Conservation (phyloP, 1,284 basidiomycete genomes). For the Moesziomyces sp. region DNA sequence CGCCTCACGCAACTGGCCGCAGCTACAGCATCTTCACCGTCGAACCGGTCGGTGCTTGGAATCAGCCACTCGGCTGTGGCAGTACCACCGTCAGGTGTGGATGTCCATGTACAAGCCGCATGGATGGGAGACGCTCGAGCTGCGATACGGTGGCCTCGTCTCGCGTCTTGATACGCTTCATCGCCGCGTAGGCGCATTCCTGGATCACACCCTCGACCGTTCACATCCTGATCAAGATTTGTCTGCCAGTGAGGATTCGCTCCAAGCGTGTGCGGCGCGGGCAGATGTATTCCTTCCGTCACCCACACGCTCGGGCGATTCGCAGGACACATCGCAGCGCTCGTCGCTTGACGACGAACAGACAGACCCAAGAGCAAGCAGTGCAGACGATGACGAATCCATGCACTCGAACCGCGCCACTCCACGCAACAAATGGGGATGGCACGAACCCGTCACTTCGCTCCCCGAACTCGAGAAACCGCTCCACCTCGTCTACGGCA, state of each 20-base stretch:
- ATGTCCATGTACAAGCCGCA: constrained; percentile 65
- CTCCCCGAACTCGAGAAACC: constrained; percentile 54
- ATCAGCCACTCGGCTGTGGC: constrained; percentile 57
- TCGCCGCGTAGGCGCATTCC: constrained; percentile 34
- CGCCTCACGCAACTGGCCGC: constrained; percentile 38
- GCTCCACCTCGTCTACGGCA: constrained; percentile 55
- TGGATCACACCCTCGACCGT: constrained; percentile 27
- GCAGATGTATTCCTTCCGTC: constrained; percentile 25
- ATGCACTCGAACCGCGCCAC: constrained; percentile 15
- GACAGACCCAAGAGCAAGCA: not conserved
- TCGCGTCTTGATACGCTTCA: constrained; percentile 67
- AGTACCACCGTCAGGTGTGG: constrained; percentile 66
- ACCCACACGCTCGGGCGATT: constrained; percentile 20
- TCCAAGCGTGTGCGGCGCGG: constrained; percentile 2
- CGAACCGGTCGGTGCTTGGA: constrained; percentile 27
- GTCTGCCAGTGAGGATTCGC: constrained; percentile 2
- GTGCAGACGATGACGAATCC: constrained; percentile 21
- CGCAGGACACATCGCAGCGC: constrained; percentile 3
- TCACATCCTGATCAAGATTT: not conserved
- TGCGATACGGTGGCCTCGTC: constrained; percentile 67
- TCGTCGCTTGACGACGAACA: not conserved
- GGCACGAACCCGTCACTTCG: constrained; percentile 37
- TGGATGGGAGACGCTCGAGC: constrained; percentile 68
- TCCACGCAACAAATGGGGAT: constrained; percentile 12
- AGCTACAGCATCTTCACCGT: constrained; percentile 32